Evolutionary conservation across 2,329 filamentous ascomycete species (phyloP).

Genomic region (Annulohypoxylon truncatum): DNA sequence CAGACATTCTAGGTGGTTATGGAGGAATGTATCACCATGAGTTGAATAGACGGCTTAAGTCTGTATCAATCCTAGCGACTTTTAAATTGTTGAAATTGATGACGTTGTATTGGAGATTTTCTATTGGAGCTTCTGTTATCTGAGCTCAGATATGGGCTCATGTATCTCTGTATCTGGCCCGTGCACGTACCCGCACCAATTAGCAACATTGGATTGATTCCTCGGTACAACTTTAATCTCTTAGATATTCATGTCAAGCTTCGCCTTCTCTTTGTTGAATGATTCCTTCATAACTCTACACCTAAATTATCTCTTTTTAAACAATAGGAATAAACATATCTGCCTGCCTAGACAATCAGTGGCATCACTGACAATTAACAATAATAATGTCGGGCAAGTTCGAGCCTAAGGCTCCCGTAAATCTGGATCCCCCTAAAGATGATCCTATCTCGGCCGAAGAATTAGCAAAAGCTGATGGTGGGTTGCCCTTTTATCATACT

Average conservation of each 20-base stretch:
- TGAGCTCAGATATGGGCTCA: not conserved
- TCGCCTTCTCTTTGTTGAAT: not conserved
- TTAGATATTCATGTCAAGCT: not conserved
- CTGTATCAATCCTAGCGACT: not conserved
- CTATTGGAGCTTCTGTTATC: slow-evolving; percentile 14
- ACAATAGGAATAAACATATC: not conserved
- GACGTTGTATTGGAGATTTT: slow-evolving; percentile 16
- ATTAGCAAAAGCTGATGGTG: slow-evolving; percentile 85
- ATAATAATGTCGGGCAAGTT: slow-evolving; percentile 72
- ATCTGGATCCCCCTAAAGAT: slow-evolving; percentile 85
- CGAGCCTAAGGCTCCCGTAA: slow-evolving; percentile 80
- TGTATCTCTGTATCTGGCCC: not conserved
- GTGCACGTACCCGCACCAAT: not conserved
- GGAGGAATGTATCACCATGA: not conserved
- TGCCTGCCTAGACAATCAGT: not conserved
- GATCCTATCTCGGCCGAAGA: slow-evolving; percentile 86
- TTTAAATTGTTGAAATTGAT: slow-evolving; percentile 5
- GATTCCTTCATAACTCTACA: not conserved
- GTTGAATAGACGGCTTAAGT: not conserved
- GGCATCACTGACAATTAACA: not conserved
- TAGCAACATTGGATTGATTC: not conserved
- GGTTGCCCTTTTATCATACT: slow-evolving; percentile 48
- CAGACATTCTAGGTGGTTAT: slow-evolving; percentile 35
- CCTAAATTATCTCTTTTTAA: not conserved
- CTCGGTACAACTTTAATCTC: slow-evolving; percentile 1